These are phyloP conservation scores for Cocos nucifera DNA, from an alignment of 176 grass and related monocot species.

Conservation along the genomic window DNA sequence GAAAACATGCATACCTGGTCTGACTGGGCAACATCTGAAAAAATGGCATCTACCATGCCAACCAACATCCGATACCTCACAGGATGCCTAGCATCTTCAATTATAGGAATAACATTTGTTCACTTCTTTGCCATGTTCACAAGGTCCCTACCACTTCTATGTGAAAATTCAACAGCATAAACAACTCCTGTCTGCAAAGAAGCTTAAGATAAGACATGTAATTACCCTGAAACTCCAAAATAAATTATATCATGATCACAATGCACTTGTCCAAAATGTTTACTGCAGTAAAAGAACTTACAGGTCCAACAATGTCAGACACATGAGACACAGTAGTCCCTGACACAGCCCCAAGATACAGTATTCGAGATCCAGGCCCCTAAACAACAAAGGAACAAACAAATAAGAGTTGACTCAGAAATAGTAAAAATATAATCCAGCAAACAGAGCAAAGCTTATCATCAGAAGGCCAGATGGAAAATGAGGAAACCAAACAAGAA, in stretches of 20 bases:
- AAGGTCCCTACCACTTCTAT: constrained; percentile 83
- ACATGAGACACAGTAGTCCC: constrained; percentile 83
- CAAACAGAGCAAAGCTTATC: no score
- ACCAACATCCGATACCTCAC: constrained; percentile 84
- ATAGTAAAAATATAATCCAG: not conserved
- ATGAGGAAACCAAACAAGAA: no score
- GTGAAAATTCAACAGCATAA: constrained; percentile 95
- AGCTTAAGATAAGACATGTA: not conserved
- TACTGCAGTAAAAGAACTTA: constrained; percentile 14
- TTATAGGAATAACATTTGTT: constrained; percentile 94
- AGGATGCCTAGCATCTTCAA: constrained; percentile 90
- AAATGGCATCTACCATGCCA: constrained; percentile 97
- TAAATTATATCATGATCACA: no score
- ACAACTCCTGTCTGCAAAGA: constrained; percentile 59
- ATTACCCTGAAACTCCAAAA: no score
- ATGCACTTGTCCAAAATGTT: no score
- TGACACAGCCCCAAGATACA: constrained; percentile 90
- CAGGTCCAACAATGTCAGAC: constrained; percentile 80
- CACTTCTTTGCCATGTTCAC: constrained; percentile 97
- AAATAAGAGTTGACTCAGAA: not conserved
- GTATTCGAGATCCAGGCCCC: constrained; percentile 60
- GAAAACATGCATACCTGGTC: constrained; percentile 48
- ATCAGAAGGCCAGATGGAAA: no score
- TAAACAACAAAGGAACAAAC: constrained; percentile 3
- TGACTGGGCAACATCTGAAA: constrained; percentile 97